Conservation (phyloP, 129 eudicot species). For the Glebionis coronaria region DNA sequence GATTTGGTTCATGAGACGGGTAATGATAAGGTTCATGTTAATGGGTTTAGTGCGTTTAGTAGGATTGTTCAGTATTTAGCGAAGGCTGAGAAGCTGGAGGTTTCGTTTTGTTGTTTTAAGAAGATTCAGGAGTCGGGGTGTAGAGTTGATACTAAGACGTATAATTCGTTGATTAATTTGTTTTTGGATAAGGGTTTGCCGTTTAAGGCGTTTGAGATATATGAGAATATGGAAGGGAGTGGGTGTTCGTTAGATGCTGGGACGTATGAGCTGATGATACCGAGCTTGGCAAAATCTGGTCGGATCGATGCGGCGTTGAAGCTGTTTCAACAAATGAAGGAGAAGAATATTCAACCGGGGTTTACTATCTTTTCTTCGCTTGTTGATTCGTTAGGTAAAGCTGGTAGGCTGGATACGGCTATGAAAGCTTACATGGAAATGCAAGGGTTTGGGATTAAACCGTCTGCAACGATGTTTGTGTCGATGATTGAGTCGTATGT, state of each 20-base stretch:
- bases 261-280: constrained; percentile 91
- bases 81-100: constrained; percentile 87
- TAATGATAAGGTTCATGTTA: constrained; percentile 20
- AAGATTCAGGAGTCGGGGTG: constrained; percentile 71
- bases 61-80: constrained; percentile 80
- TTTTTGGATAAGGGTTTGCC: constrained; percentile 85
- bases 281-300: constrained; percentile 82
- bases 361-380: constrained; percentile 63
- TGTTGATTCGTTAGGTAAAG: constrained; percentile 91
- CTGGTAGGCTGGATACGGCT: constrained; percentile 90
- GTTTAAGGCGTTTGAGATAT: constrained; percentile 92
- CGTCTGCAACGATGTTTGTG: constrained; percentile 84
- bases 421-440: constrained; percentile 92
- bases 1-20: constrained; percentile 64
- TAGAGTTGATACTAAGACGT: constrained; percentile 66
- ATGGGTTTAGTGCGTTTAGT: constrained; percentile 50
- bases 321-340: constrained; percentile 90
- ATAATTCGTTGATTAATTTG: constrained; percentile 70
- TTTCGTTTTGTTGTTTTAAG: constrained; percentile 82
- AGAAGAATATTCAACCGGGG: constrained; percentile 54
- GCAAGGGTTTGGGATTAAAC: constrained; percentile 88
- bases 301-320: constrained; percentile 86
- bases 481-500: constrained; percentile 83
- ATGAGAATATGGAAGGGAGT: constrained; percentile 71
- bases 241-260: constrained; percentile 75